Evolutionary conservation across 805 yeast genomes (phyloP).

Genomic region (Ogataea populi-albae): DNA sequence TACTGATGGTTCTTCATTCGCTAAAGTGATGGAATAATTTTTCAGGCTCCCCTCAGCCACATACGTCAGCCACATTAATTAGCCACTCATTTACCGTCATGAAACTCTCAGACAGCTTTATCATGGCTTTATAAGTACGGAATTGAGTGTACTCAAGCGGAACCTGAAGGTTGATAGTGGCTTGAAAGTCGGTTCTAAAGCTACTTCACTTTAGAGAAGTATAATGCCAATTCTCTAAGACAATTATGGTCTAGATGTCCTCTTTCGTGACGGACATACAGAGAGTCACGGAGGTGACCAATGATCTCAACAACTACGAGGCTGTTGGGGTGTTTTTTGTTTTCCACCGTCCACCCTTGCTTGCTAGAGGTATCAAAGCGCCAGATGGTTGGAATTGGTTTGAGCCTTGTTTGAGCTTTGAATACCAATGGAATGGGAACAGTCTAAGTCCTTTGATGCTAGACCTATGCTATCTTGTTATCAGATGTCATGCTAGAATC

Average conservation of each 20-base stretch:
- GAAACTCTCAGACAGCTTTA: too few relatives aligned
- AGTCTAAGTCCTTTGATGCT: slow-evolving; percentile 23
- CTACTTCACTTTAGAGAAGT: too few relatives aligned
- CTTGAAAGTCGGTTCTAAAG: too few relatives aligned
- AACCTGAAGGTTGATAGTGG: too few relatives aligned
- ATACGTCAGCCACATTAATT: too few relatives aligned
- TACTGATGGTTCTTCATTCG: too few relatives aligned
- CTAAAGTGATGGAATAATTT: too few relatives aligned
- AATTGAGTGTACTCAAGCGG: too few relatives aligned
- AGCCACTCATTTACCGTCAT: too few relatives aligned
- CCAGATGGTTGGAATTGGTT: slow-evolving; percentile 57
- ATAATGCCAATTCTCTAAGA: too few relatives aligned
- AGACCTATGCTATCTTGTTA: slow-evolving; percentile 43
- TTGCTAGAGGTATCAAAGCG: slow-evolving; percentile 36
- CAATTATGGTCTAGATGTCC: slow-evolving; percentile 1
- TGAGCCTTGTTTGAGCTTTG: slow-evolving; percentile 40
- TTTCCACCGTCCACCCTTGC: slow-evolving; percentile 39
- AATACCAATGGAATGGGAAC: slow-evolving; percentile 4
- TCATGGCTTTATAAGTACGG: too few relatives aligned
- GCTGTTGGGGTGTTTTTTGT: slow-evolving; percentile 52
- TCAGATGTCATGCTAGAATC: slow-evolving; percentile 39
- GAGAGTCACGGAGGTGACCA: slow-evolving; percentile 30
- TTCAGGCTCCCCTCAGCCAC: too few relatives aligned
- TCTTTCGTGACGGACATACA: slow-evolving; percentile 5
- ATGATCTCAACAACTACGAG: slow-evolving; percentile 37